These are phyloP conservation scores for Globisporangium viniferum DNA, from an alignment of 352 stramenopile species.

Conservation along the genomic window DNA sequence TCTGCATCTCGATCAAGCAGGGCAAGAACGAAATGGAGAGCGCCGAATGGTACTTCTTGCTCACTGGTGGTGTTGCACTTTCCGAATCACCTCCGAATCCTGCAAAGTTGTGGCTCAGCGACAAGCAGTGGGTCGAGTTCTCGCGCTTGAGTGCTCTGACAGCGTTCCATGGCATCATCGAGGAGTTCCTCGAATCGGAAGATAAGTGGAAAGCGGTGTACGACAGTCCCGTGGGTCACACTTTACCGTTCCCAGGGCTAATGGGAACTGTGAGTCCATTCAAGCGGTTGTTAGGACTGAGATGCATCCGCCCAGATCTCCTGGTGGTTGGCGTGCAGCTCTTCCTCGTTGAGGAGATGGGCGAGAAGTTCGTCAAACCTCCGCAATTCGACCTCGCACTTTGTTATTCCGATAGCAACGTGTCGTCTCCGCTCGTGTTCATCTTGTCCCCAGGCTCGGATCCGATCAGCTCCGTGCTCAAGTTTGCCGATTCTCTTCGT, in stretches of 20 bases:
- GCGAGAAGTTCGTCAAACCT: constrained; percentile 90
- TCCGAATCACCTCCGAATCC: constrained; percentile 90
- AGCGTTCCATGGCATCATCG: constrained; percentile 73
- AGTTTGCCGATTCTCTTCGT: constrained; percentile 75
- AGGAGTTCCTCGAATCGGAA: constrained; percentile 77
- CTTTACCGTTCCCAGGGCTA: constrained; percentile 66
- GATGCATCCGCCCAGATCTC: constrained; percentile 84
- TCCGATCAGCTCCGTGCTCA: constrained; percentile 89
- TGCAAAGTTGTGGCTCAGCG: constrained; percentile 85
- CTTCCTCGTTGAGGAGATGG: constrained; percentile 89
- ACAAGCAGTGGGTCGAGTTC: constrained; percentile 93
- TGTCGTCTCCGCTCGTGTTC: constrained; percentile 89
- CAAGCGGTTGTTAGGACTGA: constrained; percentile 65
- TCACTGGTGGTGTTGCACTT: constrained; percentile 91
- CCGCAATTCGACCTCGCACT: constrained; percentile 87
- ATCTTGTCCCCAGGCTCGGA: constrained; percentile 91
- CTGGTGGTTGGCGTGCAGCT: constrained; percentile 88
- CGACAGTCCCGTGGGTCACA: constrained; percentile 78
- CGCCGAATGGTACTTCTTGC: constrained; percentile 92
- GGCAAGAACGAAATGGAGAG: constrained; percentile 74
- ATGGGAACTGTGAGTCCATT: constrained; percentile 71
- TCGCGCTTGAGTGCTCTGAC: constrained; percentile 81
- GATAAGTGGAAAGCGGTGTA: constrained; percentile 89
- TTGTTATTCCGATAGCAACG: constrained; percentile 86
- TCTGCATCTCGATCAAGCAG: constrained; percentile 87